phyloP scores from a whole-genome alignment of 257 asterid genomes.

The Asclepias syriaca region DNA sequence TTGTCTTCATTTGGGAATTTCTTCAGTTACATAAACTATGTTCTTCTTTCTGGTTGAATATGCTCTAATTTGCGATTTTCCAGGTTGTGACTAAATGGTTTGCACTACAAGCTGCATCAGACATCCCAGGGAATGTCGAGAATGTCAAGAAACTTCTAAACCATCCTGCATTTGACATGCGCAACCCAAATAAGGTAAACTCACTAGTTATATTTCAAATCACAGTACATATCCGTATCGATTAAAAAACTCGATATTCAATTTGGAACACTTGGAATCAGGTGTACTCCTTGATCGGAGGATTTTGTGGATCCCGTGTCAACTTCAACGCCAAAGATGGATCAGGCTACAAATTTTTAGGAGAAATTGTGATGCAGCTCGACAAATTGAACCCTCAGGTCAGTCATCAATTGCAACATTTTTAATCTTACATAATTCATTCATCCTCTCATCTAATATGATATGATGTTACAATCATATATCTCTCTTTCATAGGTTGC shows the following conservation, averaged over 20 bases:
- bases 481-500: conserved; percentile 50
- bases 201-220: background rate
- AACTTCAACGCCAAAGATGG: conserved; percentile 74
- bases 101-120: conserved; percentile 66
- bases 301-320: conserved; percentile 65
- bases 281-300: conserved; percentile 74
- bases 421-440: too few species aligned
- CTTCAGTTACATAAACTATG: background rate
- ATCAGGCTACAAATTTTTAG: conserved; percentile 73
- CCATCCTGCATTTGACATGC: conserved; percentile 75
- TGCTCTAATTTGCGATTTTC: background rate
- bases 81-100: conserved; percentile 82
- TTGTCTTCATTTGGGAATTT: background rate
- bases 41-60: background rate
- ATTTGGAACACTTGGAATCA: conserved; percentile 16
- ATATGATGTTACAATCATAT: background rate
- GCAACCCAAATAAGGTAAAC: conserved; percentile 78
- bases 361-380: conserved; percentile 65
- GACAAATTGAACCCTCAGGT: conserved; percentile 91
- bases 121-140: conserved; percentile 68
- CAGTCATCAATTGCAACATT: background rate
- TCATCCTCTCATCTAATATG: background rate
- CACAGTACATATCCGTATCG: too few species aligned
- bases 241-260: background rate
- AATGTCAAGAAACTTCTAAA: conserved; percentile 60